Evolutionary conservation across 148 eudicot species (phyloP), one percentile per base, ranked within the genome.

Genomic region (Talinum fruticosum): DNA sequence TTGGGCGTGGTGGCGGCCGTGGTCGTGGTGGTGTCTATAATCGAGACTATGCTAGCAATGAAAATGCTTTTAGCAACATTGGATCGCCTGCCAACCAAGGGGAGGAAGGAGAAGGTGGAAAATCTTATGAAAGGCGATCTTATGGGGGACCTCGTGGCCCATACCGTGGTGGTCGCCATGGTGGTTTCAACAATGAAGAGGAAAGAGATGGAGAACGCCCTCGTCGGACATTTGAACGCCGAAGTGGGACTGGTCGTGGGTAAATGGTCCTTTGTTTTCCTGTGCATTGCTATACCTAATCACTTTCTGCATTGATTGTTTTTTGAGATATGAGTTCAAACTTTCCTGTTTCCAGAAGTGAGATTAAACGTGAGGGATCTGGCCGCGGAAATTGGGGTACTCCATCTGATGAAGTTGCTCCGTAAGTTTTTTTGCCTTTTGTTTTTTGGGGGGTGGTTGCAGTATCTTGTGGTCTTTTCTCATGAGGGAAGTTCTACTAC

Each of bases 321-420:
- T 38, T 24, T 19, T 53, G 37, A 53, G 10, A 66, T 3, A 15
- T 34, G 35, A 8, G 4, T 6, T 44, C 29, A 32, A 29, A 8
- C 49, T 59, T 65, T 14, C 3, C 36, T 23, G 13, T 64, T 47
- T 65, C 32, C 80, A 96, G 97, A 66, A 79, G 83, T 83, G 99
- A 93, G 74, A 5, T 88, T 76, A 96, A 93, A 79, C 93, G 93
- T 30, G 97, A 96, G 70, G 97, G 99, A 36, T 28, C 95, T 83
- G 99, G 99, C 54, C 90, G 97, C 54, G 97, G 99, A 62, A 93
- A 96, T 82, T 96, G 99, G 99, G 99, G 99, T 73, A 84, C 86
- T 76, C 80, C 85, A 34, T 75, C 86, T 71, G 97, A 91, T 74
- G 99, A 91, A 81, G 70, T 93, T 71, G 71, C 90, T 73, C 89